These are phyloP conservation scores for Claviceps humidiphila DNA, from an alignment of 2,329 filamentous ascomycete genomes.

Conservation along the genomic window DNA sequence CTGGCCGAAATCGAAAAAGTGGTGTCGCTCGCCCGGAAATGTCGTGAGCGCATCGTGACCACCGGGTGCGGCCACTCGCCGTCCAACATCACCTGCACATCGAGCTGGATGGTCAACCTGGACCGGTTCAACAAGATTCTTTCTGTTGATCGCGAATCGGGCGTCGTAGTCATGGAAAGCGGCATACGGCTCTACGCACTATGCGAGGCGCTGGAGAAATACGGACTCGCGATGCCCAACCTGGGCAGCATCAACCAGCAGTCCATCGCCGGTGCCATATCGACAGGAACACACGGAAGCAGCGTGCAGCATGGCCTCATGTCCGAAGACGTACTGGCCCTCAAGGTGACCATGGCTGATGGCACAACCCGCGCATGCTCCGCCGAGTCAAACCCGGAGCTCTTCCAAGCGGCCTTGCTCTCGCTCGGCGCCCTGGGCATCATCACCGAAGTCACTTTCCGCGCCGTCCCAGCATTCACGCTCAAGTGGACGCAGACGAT, in stretches of 20 bases:
- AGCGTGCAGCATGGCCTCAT: constrained; percentile 73
- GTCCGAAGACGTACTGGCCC: constrained; percentile 59
- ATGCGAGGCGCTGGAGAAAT: constrained; percentile 56
- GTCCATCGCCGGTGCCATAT: constrained; percentile 82
- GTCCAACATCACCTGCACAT: constrained; percentile 82
- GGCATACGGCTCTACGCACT: constrained; percentile 73
- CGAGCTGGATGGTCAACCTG: constrained; percentile 87
- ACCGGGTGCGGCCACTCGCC: constrained; percentile 91
- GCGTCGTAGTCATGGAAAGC: constrained; percentile 66
- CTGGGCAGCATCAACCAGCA: constrained; percentile 92
- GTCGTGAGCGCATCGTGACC: constrained; percentile 67
- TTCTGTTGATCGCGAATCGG: constrained; percentile 50
- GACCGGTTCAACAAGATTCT: constrained; percentile 68
- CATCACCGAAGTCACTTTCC: constrained; percentile 77
- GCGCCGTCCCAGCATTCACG: constrained; percentile 68
- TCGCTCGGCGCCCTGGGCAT: constrained; percentile 85
- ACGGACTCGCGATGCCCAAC: constrained; percentile 78
- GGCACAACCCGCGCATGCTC: constrained; percentile 61
- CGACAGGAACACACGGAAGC: constrained; percentile 87
- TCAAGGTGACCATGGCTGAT: constrained; percentile 73
- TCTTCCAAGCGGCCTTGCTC: constrained; percentile 80
- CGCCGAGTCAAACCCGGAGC: constrained; percentile 53
- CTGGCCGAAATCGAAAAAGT: constrained; percentile 73
- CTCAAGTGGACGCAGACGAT: constrained; percentile 77
- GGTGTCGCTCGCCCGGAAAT: constrained; percentile 66